These are phyloP conservation scores for Plasmodium knowlesi DNA, from an alignment of 169 alveolate species.

Conservation along the genomic window DNA sequence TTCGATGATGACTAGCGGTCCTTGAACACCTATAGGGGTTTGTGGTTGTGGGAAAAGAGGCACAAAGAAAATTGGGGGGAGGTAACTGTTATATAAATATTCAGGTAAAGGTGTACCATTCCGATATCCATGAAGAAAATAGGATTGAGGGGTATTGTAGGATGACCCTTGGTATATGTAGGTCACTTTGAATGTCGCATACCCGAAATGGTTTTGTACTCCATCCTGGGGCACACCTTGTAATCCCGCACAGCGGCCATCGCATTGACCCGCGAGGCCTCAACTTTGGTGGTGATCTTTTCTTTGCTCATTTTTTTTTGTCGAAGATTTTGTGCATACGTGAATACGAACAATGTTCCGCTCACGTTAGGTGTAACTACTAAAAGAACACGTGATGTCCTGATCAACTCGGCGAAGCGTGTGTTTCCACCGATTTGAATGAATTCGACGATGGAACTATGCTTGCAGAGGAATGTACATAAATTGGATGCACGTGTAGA, in stretches of 20 bases:
- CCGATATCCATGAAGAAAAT: neutral
- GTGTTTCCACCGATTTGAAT: neutral
- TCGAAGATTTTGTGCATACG: neutral
- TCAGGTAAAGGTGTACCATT: neutral
- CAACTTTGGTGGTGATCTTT: slow-evolving; percentile 75
- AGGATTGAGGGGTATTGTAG: too few species aligned
- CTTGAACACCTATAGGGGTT: slow-evolving; percentile 92
- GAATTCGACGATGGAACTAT: neutral
- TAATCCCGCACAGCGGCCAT: slow-evolving; percentile 94
- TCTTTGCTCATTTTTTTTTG: slow-evolving; percentile 57
- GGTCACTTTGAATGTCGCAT: too few species aligned
- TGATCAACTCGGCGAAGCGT: neutral
- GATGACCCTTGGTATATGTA: too few species aligned
- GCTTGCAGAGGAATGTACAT: neutral
- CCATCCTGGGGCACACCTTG: slow-evolving; percentile 95
- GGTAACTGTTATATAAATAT: neutral
- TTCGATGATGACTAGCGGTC: slow-evolving; percentile 99
- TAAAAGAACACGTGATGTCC: neutral
- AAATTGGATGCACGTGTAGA: neutral
- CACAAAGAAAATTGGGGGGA: too few species aligned
- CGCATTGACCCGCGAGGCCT: slow-evolving; percentile 88
- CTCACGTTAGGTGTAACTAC: neutral
- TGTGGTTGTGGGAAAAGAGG: too few species aligned
- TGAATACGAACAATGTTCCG: neutral
- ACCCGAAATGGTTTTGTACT: slow-evolving; percentile 95